Conservation (phyloP, 805 yeast species). For the Myxozyma nipponensis region DNA sequence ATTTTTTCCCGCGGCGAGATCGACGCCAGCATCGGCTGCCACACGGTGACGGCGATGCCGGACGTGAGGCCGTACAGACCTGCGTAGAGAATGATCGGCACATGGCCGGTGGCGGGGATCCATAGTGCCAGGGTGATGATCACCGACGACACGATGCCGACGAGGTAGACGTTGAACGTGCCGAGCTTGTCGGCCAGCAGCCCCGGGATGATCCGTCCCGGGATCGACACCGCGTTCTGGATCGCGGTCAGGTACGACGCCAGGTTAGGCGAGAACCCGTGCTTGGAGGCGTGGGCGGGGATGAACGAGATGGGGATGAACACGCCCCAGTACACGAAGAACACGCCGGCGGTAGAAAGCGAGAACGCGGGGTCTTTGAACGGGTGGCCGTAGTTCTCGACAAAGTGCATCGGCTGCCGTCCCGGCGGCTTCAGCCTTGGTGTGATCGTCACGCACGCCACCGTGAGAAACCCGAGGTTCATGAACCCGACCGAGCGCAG, state of each 20-base stretch:
- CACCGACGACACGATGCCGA: slow-evolving; percentile 39
- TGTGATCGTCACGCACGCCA: slow-evolving; percentile 31
- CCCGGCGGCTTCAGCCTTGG: slow-evolving; percentile 30
- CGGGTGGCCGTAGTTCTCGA: slow-evolving; percentile 24
- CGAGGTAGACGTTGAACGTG: slow-evolving; percentile 49
- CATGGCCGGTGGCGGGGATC: slow-evolving; percentile 50
- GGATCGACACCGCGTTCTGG: slow-evolving; percentile 29
- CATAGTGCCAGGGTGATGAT: slow-evolving; percentile 53
- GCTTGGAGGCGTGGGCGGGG: slow-evolving; percentile 32
- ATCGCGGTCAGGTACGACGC: slow-evolving; percentile 33
- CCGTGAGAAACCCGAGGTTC: slow-evolving; percentile 33
- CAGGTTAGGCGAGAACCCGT: slow-evolving; percentile 25
- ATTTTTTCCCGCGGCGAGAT: slow-evolving; percentile 32
- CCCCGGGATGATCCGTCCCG: slow-evolving; percentile 48
- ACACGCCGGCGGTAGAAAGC: slow-evolving; percentile 28
- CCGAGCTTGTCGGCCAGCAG: slow-evolving; percentile 48
- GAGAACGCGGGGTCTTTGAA: slow-evolving; percentile 30
- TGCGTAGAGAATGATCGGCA: slow-evolving; percentile 35
- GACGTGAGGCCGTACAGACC: slow-evolving; percentile 35
- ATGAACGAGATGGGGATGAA: slow-evolving; percentile 37
- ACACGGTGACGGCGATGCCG: slow-evolving; percentile 37
- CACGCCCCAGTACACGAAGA: slow-evolving; percentile 34
- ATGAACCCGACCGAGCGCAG: slow-evolving; percentile 49
- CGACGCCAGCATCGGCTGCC: slow-evolving; percentile 36
- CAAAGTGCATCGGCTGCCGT: slow-evolving; percentile 13